phyloP scores from a whole-genome alignment of 768 basidiomycete species.

The Tricholoma terreum region DNA sequence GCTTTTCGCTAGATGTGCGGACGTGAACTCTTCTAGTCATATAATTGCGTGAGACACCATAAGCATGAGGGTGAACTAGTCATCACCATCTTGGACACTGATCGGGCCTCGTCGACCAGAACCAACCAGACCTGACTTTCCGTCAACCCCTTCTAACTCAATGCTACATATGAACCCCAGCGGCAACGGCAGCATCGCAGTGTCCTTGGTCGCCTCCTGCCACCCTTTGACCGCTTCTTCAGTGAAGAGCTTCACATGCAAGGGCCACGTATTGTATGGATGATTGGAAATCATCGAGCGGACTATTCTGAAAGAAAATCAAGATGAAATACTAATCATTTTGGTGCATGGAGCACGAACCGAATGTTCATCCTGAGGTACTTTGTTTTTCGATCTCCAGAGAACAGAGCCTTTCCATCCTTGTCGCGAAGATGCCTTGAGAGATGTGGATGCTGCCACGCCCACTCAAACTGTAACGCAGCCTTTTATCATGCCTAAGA shows the following conservation, averaged over 20 bases:
- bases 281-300: slow-evolving; percentile 59
- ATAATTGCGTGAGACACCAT: neutral
- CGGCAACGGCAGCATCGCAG: slow-evolving; percentile 37
- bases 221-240: slow-evolving; percentile 56
- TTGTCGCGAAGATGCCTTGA: slow-evolving; percentile 60
- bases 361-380: slow-evolving; percentile 43
- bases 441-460: slow-evolving; percentile 76
- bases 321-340: neutral
- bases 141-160: slow-evolving; percentile 71
- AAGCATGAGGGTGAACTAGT: neutral
- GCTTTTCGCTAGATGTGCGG: slow-evolving; percentile 47
- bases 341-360: slow-evolving; percentile 29
- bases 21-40: slow-evolving; percentile 45
- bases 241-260: slow-evolving; percentile 75
- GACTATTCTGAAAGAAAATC: slow-evolving; percentile 43
- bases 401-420: slow-evolving; percentile 38
- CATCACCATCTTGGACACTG: slow-evolving; percentile 53
- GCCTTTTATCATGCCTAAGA: slow-evolving; percentile 34
- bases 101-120: slow-evolving; percentile 57
- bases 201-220: slow-evolving; percentile 31
- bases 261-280: slow-evolving; percentile 71
- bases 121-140: slow-evolving; percentile 51
- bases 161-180: slow-evolving; percentile 46
- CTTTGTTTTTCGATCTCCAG: slow-evolving; percentile 24
- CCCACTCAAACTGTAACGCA: slow-evolving; percentile 81